These are phyloP conservation scores for Epichloe glyceriae DNA, from an alignment of 2,329 filamentous ascomycete species.

Conservation along the genomic window DNA sequence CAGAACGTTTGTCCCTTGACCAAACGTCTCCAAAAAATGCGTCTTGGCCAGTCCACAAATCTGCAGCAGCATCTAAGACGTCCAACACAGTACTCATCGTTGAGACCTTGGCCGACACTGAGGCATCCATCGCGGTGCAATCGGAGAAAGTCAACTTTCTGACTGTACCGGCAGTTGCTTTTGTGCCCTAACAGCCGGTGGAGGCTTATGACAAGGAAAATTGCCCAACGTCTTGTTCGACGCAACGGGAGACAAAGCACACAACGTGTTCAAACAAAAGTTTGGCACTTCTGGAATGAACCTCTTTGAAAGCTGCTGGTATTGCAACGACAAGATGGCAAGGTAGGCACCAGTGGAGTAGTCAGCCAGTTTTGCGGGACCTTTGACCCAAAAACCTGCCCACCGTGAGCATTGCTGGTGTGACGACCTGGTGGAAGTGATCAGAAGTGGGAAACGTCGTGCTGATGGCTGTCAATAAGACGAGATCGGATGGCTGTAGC, in stretches of 20 bases:
- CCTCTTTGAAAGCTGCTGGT: constrained; percentile 70
- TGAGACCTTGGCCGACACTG: constrained; percentile 38
- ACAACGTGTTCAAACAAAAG: constrained; percentile 64
- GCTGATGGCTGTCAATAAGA: constrained; percentile 71
- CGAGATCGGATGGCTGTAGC: constrained; percentile 56
- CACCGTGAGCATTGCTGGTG: constrained; percentile 78
- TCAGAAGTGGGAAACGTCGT: constrained; percentile 89
- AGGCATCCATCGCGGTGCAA: constrained; percentile 27
- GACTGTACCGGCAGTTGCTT: constrained; percentile 25
- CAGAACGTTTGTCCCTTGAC: constrained; percentile 45
- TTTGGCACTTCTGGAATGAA: constrained; percentile 83
- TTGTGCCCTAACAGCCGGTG: constrained; percentile 36
- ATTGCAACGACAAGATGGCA: constrained; percentile 67
- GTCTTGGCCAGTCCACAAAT: constrained; percentile 59
- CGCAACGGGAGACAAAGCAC: constrained; percentile 47
- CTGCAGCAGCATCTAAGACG: constrained; percentile 54
- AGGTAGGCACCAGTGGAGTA: constrained; percentile 65
- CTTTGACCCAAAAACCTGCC: constrained; percentile 67
- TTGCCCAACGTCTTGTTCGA: constrained; percentile 32
- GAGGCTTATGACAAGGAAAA: constrained; percentile 49
- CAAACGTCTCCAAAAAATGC: constrained; percentile 70
- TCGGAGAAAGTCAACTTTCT: constrained; percentile 49
- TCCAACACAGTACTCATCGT: constrained; percentile 49
- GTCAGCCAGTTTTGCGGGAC: constrained; percentile 51
- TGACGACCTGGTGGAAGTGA: constrained; percentile 92